These are phyloP conservation scores for Mychonastes homosphaera DNA, from an alignment of 139 green algal species.

Conservation along the genomic window DNA sequence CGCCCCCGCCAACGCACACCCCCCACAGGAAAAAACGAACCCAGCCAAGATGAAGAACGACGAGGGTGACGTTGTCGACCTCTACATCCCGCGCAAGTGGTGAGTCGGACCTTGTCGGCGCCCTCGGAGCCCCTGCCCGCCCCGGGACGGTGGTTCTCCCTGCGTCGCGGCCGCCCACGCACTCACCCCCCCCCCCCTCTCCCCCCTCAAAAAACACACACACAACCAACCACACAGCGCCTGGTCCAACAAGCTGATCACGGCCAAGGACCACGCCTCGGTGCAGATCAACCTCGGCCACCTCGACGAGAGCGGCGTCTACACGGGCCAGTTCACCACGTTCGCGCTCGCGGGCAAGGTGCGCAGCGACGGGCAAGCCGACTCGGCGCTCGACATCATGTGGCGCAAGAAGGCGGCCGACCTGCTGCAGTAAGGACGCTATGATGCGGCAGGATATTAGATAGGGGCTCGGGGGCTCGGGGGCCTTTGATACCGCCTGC, in stretches of 20 bases:
- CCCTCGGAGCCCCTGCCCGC: neutral
- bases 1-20: too few relatives aligned
- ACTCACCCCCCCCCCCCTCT: too few relatives aligned
- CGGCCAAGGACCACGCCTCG: slow-evolving; percentile 90
- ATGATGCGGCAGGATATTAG: too few relatives aligned
- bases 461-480: too few relatives aligned
- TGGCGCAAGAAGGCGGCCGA: slow-evolving; percentile 79
- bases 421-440: slow-evolving; percentile 32
- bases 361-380: slow-evolving; percentile 72
- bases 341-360: slow-evolving; percentile 87
- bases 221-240: slow-evolving; percentile 81
- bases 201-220: too few relatives aligned
- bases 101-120: slow-evolving; percentile 30
- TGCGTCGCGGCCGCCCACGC: too few relatives aligned
- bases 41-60: slow-evolving; percentile 79
- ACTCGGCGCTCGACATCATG: slow-evolving; percentile 81
- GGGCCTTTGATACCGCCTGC: too few relatives aligned
- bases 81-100: slow-evolving; percentile 99
- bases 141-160: neutral
- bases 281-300: slow-evolving; percentile 99
- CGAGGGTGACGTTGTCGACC: slow-evolving; percentile 84
- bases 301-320: slow-evolving; percentile 91
- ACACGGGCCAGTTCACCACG: slow-evolving; percentile 86
- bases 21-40: too few relatives aligned
- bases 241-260: slow-evolving; percentile 99